Conservation (phyloP, 202 grass and related monocot genomes). For the Tripidium arundinaceum region DNA sequence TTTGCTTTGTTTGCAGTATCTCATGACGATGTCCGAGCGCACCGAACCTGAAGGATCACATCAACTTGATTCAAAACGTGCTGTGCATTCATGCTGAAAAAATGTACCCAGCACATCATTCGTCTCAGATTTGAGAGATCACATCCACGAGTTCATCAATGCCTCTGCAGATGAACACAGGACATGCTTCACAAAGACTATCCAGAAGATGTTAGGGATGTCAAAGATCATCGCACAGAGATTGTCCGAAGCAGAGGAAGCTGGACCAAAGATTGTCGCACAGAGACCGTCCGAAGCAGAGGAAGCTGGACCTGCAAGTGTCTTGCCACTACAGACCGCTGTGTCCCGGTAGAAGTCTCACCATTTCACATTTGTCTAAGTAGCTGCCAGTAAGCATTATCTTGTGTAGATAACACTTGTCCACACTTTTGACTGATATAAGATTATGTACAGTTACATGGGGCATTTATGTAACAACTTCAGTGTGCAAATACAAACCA, state of each 20-base stretch:
- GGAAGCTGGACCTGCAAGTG: slow-evolving; percentile 40
- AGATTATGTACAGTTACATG: slow-evolving; percentile 26
- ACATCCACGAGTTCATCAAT: slow-evolving; percentile 72
- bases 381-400: background rate
- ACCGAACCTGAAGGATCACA: slow-evolving; percentile 13
- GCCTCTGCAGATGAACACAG: slow-evolving; percentile 74
- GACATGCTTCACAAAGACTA: slow-evolving; percentile 68
- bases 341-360: slow-evolving; percentile 33
- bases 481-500: slow-evolving; percentile 8
- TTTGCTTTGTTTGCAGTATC: slow-evolving; percentile 16
- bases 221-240: slow-evolving; percentile 47
- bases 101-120: slow-evolving; percentile 59
- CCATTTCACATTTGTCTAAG: slow-evolving; percentile 28
- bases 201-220: slow-evolving; percentile 69
- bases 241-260: slow-evolving; percentile 30
- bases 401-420: background rate
- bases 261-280: slow-evolving; percentile 41
- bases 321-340: slow-evolving; percentile 53
- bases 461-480: background rate
- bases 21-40: slow-evolving; percentile 21
- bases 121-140: slow-evolving; percentile 55
- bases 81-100: slow-evolving; percentile 52
- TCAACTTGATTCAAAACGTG: slow-evolving; percentile 26
- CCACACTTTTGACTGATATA: background rate
- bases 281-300: slow-evolving; percentile 29